Evolutionary conservation across 768 basidiomycete species (phyloP).

Genomic region (Termitomyces sp.): DNA sequence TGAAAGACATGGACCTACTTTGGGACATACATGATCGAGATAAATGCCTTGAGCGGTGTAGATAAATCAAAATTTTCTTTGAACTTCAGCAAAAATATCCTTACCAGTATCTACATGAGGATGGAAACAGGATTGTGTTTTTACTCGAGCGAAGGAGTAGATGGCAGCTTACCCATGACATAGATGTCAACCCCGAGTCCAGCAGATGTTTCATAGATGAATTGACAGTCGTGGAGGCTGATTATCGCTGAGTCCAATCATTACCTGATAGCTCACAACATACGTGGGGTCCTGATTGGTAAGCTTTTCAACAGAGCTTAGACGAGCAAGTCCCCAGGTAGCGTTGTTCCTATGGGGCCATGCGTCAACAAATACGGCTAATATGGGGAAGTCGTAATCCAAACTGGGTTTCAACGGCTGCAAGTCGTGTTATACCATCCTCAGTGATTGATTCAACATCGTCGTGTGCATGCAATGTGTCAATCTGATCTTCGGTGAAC

Average conservation of each 20-base stretch:
- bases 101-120: constrained; percentile 19
- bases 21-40: background rate
- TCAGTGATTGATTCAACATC: constrained; percentile 18
- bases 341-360: constrained; percentile 21
- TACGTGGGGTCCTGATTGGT: constrained; percentile 12
- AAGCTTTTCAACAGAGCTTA: constrained; percentile 19
- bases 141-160: no score
- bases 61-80: background rate
- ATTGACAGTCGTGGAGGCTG: constrained; percentile 10
- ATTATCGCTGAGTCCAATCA: no score
- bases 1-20: background rate
- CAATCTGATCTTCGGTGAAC: constrained; percentile 16
- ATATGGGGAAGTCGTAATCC: background rate
- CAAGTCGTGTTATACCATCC: constrained; percentile 22
- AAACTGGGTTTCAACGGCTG: constrained; percentile 17
- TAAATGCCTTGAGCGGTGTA: background rate
- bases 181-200: constrained; percentile 27
- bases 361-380: background rate
- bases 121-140: background rate
- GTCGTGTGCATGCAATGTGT: constrained; percentile 16
- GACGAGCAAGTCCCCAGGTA: constrained; percentile 28
- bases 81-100: background rate
- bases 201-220: constrained; percentile 11
- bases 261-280: no score
- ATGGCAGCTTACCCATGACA: constrained; percentile 29